Percentiles rank a stretch among this genome's conserved stretches.
These are phyloP conservation scores for Takashimella tepidaria DNA, from an alignment of 1,284 basidiomycete genomes.

Conservation along the genomic window DNA sequence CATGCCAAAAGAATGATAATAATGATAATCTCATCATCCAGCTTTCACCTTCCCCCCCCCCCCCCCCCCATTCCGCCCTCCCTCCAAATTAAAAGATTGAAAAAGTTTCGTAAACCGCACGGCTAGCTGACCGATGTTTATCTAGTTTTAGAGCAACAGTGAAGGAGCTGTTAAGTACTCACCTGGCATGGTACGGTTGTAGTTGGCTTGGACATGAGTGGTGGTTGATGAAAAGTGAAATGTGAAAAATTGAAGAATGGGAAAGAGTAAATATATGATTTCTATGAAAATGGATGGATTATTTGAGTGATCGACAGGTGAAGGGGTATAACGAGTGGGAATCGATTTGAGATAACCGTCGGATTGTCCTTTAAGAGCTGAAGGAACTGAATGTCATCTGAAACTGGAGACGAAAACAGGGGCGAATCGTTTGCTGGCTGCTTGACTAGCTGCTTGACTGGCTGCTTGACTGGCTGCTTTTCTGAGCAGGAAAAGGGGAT, in stretches of 20 bases:
- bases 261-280: neutral
- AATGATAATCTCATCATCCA: no score
- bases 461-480: no score
- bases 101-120: neutral
- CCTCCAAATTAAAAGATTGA: neutral
- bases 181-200: slow-evolving; percentile 62
- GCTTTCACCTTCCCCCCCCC: no score
- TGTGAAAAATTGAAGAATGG: neutral
- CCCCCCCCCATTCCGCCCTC: no score
- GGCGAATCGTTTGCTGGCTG: no score
- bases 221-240: neutral
- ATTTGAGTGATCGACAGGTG: neutral
- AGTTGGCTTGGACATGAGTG: slow-evolving; percentile 23
- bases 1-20: slow-evolving; percentile 4
- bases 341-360: neutral
- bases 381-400: neutral
- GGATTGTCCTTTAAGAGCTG: neutral
- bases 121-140: neutral
- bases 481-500: no score
- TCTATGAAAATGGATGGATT: neutral
- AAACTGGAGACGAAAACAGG: neutral
- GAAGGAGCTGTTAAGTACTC: slow-evolving; percentile 15
- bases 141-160: neutral
- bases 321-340: neutral
- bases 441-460: no score